phyloP scores from a whole-genome alignment of 768 basidiomycete species.

The Pholiota microspora region DNA sequence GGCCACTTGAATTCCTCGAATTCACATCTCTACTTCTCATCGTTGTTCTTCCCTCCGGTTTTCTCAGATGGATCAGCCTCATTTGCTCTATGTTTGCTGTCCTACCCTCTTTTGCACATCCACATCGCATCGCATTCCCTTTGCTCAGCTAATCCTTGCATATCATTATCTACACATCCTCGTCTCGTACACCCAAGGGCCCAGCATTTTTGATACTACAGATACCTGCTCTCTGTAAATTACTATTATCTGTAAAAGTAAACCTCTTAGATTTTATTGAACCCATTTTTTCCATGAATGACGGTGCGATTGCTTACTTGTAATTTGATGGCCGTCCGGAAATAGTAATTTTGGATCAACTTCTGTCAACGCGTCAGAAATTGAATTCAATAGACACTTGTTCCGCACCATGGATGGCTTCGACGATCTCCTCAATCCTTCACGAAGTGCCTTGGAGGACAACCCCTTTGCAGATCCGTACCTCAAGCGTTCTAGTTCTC shows the following conservation, averaged over 20 bases:
- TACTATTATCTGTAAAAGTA: constrained; percentile 1
- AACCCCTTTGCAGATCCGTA: constrained; percentile 80
- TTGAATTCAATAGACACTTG: neutral
- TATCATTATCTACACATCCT: constrained; percentile 6
- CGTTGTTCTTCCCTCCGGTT: neutral
- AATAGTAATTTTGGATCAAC: constrained; percentile 7
- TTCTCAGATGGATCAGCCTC: neutral
- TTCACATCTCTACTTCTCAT: neutral
- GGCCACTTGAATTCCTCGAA: neutral
- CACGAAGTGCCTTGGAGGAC: constrained; percentile 60
- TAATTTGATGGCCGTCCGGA: neutral
- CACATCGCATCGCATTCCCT: neutral
- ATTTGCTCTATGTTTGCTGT: neutral
- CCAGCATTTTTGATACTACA: neutral
- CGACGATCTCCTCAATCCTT: constrained; percentile 69
- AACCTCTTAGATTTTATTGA: neutral
- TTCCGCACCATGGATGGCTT: constrained; percentile 62
- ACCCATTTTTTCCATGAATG: too few species aligned
- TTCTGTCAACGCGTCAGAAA: constrained; percentile 4
- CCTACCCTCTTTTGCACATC: neutral
- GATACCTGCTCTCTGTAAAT: neutral
- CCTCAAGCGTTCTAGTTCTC: constrained; percentile 61
- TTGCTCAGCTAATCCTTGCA: constrained; percentile 1
- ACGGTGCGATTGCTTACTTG: too few species aligned
- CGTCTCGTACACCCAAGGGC: neutral